Evolutionary conservation across 495 filamentous ascomycete genomes (phyloP).

Genomic region (Aspergillus carlsbadensis): DNA sequence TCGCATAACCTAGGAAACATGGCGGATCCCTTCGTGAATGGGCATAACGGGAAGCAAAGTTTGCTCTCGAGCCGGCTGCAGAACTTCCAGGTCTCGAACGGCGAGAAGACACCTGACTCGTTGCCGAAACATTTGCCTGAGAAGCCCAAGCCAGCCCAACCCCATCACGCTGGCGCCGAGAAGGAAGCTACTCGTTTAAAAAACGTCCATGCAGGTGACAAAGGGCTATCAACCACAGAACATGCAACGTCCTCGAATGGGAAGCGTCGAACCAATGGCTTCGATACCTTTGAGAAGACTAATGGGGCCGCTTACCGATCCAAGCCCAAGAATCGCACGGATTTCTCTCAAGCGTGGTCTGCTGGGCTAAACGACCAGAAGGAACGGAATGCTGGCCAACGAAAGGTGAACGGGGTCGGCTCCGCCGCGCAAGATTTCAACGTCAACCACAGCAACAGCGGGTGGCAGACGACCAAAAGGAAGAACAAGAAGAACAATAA

Average conservation of each 20-base stretch:
- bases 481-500: slow-evolving; percentile 46
- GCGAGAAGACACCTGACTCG: slow-evolving; percentile 31
- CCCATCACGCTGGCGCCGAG: slow-evolving; percentile 21
- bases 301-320: slow-evolving; percentile 38
- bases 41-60: slow-evolving; percentile 27
- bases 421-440: slow-evolving; percentile 26
- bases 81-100: slow-evolving; percentile 38
- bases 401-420: slow-evolving; percentile 34
- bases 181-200: slow-evolving; percentile 34
- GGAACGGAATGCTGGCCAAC: slow-evolving; percentile 30
- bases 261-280: slow-evolving; percentile 34
- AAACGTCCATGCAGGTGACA: slow-evolving; percentile 33
- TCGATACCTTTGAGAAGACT: slow-evolving; percentile 34
- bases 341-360: slow-evolving; percentile 24
- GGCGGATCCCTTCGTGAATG: slow-evolving; percentile 15
- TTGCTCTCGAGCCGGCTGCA: slow-evolving; percentile 41
- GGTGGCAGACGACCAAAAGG: slow-evolving; percentile 52
- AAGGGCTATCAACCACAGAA: slow-evolving; percentile 20
- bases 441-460: slow-evolving; percentile 28
- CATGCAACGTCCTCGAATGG: slow-evolving; percentile 26
- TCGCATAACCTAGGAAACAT: slow-evolving; percentile 20
- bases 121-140: slow-evolving; percentile 28
- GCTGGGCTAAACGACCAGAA: slow-evolving; percentile 26
- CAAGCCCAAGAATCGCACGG: slow-evolving; percentile 35
- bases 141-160: slow-evolving; percentile 25